A percentile compares a stretch with the other conserved stretches of the same genome.
These are phyloP conservation scores for Gorgonomyces haynaldii DNA, from an alignment of 192 early-diverging fungal species.

Conservation along the genomic window DNA sequence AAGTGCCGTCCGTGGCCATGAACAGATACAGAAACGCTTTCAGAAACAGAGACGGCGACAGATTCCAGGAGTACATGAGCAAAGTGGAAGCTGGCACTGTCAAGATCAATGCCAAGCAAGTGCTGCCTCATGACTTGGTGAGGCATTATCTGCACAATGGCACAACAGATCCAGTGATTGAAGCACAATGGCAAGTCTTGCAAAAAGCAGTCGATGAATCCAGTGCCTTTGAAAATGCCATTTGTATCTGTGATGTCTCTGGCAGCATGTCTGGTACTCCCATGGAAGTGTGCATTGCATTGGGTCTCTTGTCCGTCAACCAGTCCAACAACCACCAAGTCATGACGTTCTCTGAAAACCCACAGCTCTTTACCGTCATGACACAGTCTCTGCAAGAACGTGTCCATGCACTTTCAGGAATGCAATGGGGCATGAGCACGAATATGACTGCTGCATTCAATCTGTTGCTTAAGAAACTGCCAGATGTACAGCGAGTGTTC, in stretches of 20 bases:
- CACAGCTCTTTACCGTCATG: too few relatives aligned
- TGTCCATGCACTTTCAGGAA: too few relatives aligned
- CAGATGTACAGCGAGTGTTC: background rate
- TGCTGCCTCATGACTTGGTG: background rate
- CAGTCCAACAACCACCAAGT: background rate
- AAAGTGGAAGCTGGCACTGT: background rate
- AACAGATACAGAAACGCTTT: background rate
- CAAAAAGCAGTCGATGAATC: background rate
- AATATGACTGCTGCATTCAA: background rate
- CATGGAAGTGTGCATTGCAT: background rate
- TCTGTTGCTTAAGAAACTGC: background rate
- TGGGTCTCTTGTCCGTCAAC: background rate
- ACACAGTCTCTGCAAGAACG: too few relatives aligned
- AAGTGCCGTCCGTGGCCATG: background rate
- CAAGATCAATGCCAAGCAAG: background rate
- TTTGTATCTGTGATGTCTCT: background rate
- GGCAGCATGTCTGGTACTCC: conserved; percentile 1
- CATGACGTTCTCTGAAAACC: too few relatives aligned
- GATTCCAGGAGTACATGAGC: background rate
- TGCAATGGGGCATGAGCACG: background rate
- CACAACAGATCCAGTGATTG: background rate
- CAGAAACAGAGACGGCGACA: background rate
- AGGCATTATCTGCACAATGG: background rate
- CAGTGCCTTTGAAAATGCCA: background rate
- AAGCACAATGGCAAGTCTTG: background rate